These are phyloP conservation scores for Candida coleopterorum DNA, from an alignment of 805 yeast species.

Conservation along the genomic window DNA sequence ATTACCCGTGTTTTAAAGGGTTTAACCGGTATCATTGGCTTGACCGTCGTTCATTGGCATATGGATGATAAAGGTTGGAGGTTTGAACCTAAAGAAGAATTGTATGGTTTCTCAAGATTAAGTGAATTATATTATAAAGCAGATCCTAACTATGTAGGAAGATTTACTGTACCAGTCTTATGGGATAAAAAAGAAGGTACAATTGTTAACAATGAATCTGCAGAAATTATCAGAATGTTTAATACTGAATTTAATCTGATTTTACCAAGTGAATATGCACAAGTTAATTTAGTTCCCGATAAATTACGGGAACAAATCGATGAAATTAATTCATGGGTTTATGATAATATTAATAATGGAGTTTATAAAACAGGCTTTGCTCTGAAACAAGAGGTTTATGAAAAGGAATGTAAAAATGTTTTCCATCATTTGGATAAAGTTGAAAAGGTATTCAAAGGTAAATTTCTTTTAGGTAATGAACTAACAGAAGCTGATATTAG, in stretches of 20 bases:
- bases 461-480: conserved; percentile 51
- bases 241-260: conserved; percentile 68
- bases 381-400: conserved; percentile 76
- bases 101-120: conserved; percentile 56
- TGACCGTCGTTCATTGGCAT: conserved; percentile 87
- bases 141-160: conserved; percentile 68
- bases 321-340: conserved; percentile 74
- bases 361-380: conserved; percentile 94
- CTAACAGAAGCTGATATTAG: conserved; percentile 91
- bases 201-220: conserved; percentile 87
- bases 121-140: conserved; percentile 73
- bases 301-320: conserved; percentile 56
- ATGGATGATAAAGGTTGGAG: conserved; percentile 90
- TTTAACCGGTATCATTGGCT: conserved; percentile 47
- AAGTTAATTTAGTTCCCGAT: conserved; percentile 60
- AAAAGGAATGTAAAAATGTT: conserved; percentile 55
- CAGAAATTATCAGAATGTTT: conserved; percentile 83
- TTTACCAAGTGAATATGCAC: conserved; percentile 43
- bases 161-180: conserved; percentile 89
- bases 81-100: conserved; percentile 49
- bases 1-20: conserved; percentile 75
- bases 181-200: conserved; percentile 84
- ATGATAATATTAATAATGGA: conserved; percentile 83
- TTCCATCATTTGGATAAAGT: conserved; percentile 67
- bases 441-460: conserved; percentile 45